Conservation (phyloP, 2,329 filamentous ascomycete species). For the Monosporascus sp. region DNA sequence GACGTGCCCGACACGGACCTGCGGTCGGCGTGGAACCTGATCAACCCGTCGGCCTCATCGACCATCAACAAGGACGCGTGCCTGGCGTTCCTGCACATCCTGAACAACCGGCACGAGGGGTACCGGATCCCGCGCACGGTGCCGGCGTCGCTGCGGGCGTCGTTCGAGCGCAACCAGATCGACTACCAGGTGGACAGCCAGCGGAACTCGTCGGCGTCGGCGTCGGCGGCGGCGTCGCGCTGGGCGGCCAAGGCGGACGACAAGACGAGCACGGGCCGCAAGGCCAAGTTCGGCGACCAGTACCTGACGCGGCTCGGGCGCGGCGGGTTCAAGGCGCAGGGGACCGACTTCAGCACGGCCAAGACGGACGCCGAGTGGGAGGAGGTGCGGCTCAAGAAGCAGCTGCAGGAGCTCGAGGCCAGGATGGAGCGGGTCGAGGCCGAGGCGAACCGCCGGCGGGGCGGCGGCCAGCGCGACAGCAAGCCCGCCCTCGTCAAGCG, state of each 20-base stretch:
- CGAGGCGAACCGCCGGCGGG: conserved; percentile 54
- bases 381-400: conserved; percentile 89
- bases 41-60: conserved; percentile 80
- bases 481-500: conserved; percentile 91
- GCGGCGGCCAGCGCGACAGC: conserved; percentile 61
- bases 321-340: conserved; percentile 71
- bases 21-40: conserved; percentile 91
- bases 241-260: conserved; percentile 80
- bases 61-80: conserved; percentile 92
- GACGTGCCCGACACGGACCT: conserved; percentile 74
- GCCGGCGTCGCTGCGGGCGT: conserved; percentile 82
- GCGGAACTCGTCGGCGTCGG: conserved; percentile 54
- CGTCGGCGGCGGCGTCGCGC: conserved; percentile 59
- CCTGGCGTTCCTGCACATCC: conserved; percentile 91
- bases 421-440: conserved; percentile 81
- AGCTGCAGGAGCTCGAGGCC: conserved; percentile 81
- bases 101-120: conserved; percentile 92
- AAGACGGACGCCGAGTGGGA: conserved; percentile 90
- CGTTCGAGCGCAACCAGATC: conserved; percentile 93
- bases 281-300: conserved; percentile 95
- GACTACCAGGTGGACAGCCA: conserved; percentile 88
- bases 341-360: conserved; percentile 83
- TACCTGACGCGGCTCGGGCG: conserved; percentile 89
- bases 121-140: conserved; percentile 89
- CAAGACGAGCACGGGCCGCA: conserved; percentile 76